These are phyloP conservation scores for Diaporthe aspalathi DNA, from an alignment of 2,329 filamentous ascomycete species.

Conservation along the genomic window DNA sequence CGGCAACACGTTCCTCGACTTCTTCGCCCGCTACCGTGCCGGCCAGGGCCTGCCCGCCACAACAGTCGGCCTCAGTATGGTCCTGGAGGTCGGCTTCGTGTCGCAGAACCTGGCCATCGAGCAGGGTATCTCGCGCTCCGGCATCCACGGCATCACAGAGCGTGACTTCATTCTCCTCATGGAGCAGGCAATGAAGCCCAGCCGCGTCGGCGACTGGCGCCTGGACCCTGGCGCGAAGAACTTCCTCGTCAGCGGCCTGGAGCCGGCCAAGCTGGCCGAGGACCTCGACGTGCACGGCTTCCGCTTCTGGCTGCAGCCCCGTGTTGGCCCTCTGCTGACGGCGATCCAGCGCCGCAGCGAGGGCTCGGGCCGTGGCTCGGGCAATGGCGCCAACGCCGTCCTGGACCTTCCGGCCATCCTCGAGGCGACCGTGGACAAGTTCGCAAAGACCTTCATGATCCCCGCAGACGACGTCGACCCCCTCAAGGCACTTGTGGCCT, in stretches of 20 bases:
- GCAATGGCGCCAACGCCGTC: not conserved
- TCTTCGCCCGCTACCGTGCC: slow-evolving; percentile 49
- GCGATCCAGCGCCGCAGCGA: not conserved
- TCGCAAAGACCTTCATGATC: slow-evolving; percentile 43
- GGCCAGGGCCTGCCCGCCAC: slow-evolving; percentile 48
- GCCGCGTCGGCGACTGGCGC: not conserved
- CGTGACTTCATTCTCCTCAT: slow-evolving; percentile 47
- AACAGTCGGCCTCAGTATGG: slow-evolving; percentile 50
- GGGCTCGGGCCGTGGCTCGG: not conserved
- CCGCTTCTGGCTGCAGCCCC: slow-evolving; percentile 2
- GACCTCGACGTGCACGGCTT: not conserved
- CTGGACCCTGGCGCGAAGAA: slow-evolving; percentile 17
- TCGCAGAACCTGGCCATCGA: slow-evolving; percentile 52
- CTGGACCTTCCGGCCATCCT: not conserved
- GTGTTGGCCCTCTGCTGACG: not conserved
- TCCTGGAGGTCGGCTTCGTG: slow-evolving; percentile 47
- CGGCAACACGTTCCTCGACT: slow-evolving; percentile 51
- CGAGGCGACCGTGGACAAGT: not conserved
- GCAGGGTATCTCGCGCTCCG: slow-evolving; percentile 49
- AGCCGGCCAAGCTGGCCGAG: slow-evolving; percentile 36
- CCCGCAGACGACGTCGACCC: slow-evolving; percentile 45
- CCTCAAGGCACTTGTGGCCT: slow-evolving; percentile 45
- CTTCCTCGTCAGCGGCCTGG: slow-evolving; percentile 43
- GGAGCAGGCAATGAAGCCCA: slow-evolving; percentile 43
- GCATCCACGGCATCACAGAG: slow-evolving; percentile 50